Conservation (phyloP, 805 yeast species). For the Saccharomycopsis lassenensis region DNA sequence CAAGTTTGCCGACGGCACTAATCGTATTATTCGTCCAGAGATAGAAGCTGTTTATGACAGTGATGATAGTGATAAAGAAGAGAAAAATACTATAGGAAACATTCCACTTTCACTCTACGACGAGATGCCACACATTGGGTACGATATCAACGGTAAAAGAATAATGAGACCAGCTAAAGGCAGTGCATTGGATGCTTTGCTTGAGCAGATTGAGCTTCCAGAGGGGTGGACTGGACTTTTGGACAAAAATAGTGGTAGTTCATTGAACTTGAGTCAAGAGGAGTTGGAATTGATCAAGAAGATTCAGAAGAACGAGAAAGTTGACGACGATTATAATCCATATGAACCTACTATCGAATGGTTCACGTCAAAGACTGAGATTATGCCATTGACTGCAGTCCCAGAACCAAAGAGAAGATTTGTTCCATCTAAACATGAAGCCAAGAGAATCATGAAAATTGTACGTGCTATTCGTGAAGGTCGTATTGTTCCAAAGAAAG, state of each 20-base stretch:
- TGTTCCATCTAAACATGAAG: constrained; percentile 94
- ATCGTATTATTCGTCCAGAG: constrained; percentile 75
- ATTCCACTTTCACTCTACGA: constrained; percentile 90
- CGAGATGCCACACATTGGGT: constrained; percentile 95
- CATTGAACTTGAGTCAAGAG: constrained; percentile 73
- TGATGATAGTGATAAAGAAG: constrained; percentile 75
- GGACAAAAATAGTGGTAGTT: constrained; percentile 79
- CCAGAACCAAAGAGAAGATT: constrained; percentile 98
- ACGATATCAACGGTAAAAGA: constrained; percentile 93
- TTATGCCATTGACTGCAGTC: constrained; percentile 84
- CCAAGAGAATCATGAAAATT: constrained; percentile 90
- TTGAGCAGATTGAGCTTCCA: constrained; percentile 88
- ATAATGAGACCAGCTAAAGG: constrained; percentile 99
- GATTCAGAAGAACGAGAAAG: constrained; percentile 74
- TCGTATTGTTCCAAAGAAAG: constrained; percentile 73
- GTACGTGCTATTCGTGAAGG: constrained; percentile 97
- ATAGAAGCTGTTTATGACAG: constrained; percentile 91
- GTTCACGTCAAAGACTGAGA: constrained; percentile 78
- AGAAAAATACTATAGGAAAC: constrained; percentile 81
- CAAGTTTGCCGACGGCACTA: constrained; percentile 56
- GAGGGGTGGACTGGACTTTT: constrained; percentile 98
- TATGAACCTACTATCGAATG: constrained; percentile 93
- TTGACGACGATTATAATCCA: constrained; percentile 72
- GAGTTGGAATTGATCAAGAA: constrained; percentile 83
- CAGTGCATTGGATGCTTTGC: constrained; percentile 79